Conservation (phyloP, 768 basidiomycete species). For the Phaffia australis region DNA sequence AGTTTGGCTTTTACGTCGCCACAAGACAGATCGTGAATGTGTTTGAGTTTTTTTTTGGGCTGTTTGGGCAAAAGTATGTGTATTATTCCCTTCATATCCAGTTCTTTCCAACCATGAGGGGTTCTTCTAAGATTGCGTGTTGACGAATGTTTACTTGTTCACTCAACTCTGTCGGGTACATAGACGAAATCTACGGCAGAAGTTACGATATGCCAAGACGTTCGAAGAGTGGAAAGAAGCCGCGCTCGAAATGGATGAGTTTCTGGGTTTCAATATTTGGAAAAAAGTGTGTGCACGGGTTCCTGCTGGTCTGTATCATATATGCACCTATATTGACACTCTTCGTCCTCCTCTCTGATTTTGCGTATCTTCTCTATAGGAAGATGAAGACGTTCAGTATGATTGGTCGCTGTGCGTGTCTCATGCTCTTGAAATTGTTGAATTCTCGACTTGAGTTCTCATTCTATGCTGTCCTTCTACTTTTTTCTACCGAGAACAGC, state of each 20-base stretch:
- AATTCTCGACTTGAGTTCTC: not conserved
- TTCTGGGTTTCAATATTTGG: conserved; percentile 81
- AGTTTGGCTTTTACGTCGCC: conserved; percentile 67
- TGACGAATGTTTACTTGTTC: not conserved
- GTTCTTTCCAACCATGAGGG: conserved; percentile 29
- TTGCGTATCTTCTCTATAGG: conserved; percentile 23
- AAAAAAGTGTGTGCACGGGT: conserved; percentile 45
- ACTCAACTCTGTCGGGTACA: conserved; percentile 45
- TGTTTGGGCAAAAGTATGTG: not conserved
- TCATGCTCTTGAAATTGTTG: not conserved
- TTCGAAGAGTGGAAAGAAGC: conserved; percentile 87
- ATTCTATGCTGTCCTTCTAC: not conserved
- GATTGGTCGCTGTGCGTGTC: conserved; percentile 62
- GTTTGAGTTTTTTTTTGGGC: conserved; percentile 78
- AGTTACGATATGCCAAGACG: conserved; percentile 58
- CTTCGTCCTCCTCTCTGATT: not conserved
- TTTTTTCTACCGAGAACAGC: not conserved
- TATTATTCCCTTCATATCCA: conserved; percentile 44
- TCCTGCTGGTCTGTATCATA: not conserved
- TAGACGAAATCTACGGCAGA: conserved; percentile 60
- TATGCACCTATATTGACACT: not conserved
- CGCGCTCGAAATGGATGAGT: conserved; percentile 65
- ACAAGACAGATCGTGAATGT: conserved; percentile 87
- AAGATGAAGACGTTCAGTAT: conserved; percentile 77
- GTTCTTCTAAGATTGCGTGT: conserved; percentile 7